Evolutionary conservation across 192 early-diverging fungal genomes (phyloP).

Genomic region (Backusella morwellensis): DNA sequence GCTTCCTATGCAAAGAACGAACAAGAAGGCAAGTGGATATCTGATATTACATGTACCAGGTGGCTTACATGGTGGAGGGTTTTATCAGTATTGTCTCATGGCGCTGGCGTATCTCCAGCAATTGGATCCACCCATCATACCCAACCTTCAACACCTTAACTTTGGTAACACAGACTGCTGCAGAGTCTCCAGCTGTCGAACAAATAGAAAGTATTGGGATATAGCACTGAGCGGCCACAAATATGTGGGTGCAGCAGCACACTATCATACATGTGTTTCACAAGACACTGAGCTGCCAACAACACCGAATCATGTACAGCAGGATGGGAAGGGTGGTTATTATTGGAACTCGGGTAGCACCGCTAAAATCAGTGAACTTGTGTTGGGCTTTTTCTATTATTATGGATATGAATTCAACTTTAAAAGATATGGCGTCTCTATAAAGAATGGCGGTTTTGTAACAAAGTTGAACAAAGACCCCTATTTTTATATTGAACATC

Average conservation of each 20-base stretch:
- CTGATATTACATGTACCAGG: neutral
- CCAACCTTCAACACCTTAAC: neutral
- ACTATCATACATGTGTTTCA: neutral
- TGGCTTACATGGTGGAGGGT: neutral
- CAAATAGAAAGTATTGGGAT: conserved; percentile 2
- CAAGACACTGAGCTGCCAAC: neutral
- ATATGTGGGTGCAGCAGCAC: neutral
- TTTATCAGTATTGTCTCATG: neutral
- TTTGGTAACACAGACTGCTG: neutral
- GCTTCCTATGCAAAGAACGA: too few relatives aligned
- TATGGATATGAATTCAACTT: conserved; percentile 2
- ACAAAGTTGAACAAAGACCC: neutral
- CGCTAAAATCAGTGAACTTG: neutral
- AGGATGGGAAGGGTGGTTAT: neutral
- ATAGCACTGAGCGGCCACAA: too few relatives aligned
- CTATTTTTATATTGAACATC: neutral
- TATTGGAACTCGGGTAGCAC: neutral
- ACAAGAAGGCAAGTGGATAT: neutral
- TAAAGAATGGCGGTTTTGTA: neutral
- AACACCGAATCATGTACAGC: neutral
- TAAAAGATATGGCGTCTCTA: neutral
- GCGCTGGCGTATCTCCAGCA: neutral
- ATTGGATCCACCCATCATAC: conserved; percentile 7
- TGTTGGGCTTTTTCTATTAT: conserved; percentile 8
- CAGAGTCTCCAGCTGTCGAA: neutral